Evolutionary conservation across 2,329 filamentous ascomycete species (phyloP), one percentile per base, ranked within the genome.

Genomic region (Thelonectria blattea): DNA sequence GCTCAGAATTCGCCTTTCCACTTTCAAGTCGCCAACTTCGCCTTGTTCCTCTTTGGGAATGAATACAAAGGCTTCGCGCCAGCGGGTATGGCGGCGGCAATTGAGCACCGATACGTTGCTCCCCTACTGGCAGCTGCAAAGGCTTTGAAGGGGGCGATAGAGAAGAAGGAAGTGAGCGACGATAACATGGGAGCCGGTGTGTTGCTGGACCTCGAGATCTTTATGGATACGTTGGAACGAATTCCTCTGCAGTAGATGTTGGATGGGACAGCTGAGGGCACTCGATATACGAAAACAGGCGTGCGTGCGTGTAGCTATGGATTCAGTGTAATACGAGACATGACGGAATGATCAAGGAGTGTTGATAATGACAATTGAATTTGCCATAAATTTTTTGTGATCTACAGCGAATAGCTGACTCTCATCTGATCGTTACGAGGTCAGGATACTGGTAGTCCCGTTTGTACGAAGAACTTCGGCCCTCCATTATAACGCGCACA

Each of bases 11-110:
- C 79, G 51, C 76, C 82, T 2, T 85, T 88, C 61, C 77, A 88
- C 54, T 75, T 88, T 62, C 85, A 88, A 65, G 83, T 83, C 0
- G 82, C 83, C 59, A 89, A 88, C 66, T 87, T 89, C 71, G 81
- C 83, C 8, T 79, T 85, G 53, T 85, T 88, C 65, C 73, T 88
- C 18, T 82, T 84, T 67, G 75, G 80, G 8, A 72, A 75, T 37
- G 75, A 73, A 18, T 82, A 80, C 71, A 75, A 73, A 56, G 74
- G 80, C 46, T 71, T 87, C 6, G 79, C 86, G 10, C 86, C 87
- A 1, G 75, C 74, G 2, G 84, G 83, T 1, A 85, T 88, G 82
- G 79, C 81, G 1, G 79, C 80, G 9, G 82, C 85, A 1, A 82
- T 88, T 20, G 82, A 85, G 70, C 81, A 86, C 67, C 77, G 86